phyloP scores from a whole-genome alignment of 768 basidiomycete species.

The Termitomyces sp. region DNA sequence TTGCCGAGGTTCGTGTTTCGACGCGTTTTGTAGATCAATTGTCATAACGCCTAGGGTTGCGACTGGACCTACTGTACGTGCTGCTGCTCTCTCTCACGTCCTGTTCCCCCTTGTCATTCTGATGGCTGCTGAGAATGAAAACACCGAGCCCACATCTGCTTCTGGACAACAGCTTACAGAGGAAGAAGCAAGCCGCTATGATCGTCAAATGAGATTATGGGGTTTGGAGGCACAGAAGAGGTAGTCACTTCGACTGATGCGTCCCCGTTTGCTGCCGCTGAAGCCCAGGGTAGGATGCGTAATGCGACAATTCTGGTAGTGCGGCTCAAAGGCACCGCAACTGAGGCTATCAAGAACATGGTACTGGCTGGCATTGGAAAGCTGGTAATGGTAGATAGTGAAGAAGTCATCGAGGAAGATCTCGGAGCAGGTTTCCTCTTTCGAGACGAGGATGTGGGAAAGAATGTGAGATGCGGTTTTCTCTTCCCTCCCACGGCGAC shows the following conservation, averaged over 20 bases:
- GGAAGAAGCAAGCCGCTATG: slow-evolving; percentile 77
- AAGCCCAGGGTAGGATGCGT: slow-evolving; percentile 65
- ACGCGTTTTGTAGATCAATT: neutral
- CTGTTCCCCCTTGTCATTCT: neutral
- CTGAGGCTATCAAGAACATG: slow-evolving; percentile 95
- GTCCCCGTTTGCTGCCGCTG: slow-evolving; percentile 7
- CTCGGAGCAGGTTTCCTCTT: slow-evolving; percentile 92
- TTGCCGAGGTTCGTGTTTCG: neutral
- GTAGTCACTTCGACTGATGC: slow-evolving; percentile 22
- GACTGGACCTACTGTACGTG: neutral
- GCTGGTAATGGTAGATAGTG: slow-evolving; percentile 77
- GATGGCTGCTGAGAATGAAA: slow-evolving; percentile 7
- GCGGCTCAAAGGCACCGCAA: slow-evolving; percentile 75
- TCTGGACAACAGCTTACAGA: slow-evolving; percentile 41
- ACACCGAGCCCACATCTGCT: slow-evolving; percentile 1
- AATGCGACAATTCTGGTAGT: slow-evolving; percentile 87
- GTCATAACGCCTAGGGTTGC: neutral
- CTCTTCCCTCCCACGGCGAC: slow-evolving; percentile 1
- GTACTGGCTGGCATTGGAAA: slow-evolving; percentile 94
- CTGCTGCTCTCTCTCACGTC: neutral
- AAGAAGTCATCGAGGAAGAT: slow-evolving; percentile 75
- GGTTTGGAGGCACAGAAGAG: slow-evolving; percentile 96
- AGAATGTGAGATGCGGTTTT: slow-evolving; percentile 52
- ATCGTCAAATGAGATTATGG: slow-evolving; percentile 97
- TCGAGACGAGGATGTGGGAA: slow-evolving; percentile 88